Percentiles rank a stretch among this genome's conserved stretches.
Conservation (phyloP, 148 eudicot species). For the Fallopia convolvulus region DNA sequence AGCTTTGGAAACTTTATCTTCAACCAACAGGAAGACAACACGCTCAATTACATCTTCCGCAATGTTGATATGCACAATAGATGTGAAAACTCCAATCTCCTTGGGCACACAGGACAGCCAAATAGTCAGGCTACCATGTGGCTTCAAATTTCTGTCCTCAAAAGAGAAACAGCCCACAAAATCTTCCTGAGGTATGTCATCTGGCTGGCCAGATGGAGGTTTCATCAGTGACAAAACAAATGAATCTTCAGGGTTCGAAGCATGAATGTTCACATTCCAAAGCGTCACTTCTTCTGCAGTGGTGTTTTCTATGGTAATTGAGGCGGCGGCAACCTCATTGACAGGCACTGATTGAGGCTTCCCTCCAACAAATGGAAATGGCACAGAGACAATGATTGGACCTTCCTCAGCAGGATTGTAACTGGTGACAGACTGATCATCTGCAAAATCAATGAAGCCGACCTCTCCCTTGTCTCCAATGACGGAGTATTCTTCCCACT, state of each 20-base stretch:
- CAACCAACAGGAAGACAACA: constrained; percentile 65
- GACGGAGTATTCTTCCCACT: constrained; percentile 43
- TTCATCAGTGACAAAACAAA: constrained; percentile 73
- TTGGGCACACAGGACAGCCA: constrained; percentile 89
- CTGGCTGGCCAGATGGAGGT: constrained; percentile 46
- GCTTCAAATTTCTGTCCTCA: constrained; percentile 66
- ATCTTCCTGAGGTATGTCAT: constrained; percentile 28
- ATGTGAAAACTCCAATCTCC: constrained; percentile 61
- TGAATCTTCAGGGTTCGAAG: constrained; percentile 66
- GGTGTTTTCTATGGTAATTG: constrained; percentile 55
- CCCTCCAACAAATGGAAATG: constrained; percentile 58
- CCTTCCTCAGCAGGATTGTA: constrained; percentile 63
- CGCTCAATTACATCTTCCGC: constrained; percentile 62
- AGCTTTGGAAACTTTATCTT: constrained; percentile 64
- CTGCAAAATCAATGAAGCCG: constrained; percentile 61
- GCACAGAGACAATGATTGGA: constrained; percentile 52
- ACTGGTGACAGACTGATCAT: constrained; percentile 45
- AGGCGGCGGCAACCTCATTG: constrained; percentile 40
- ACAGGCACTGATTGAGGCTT: constrained; percentile 60
- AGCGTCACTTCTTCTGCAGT: constrained; percentile 52
- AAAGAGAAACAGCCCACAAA: constrained; percentile 48
- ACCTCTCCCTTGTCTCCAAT: constrained; percentile 80
- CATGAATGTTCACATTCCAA: constrained; percentile 61
- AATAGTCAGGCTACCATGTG: constrained; percentile 41
- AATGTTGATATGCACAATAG: constrained; percentile 64